A percentile compares a stretch with the other conserved stretches of the same genome.
phyloP scores from a whole-genome alignment of 2,329 filamentous ascomycete genomes.

The Colletotrichum viniferum region DNA sequence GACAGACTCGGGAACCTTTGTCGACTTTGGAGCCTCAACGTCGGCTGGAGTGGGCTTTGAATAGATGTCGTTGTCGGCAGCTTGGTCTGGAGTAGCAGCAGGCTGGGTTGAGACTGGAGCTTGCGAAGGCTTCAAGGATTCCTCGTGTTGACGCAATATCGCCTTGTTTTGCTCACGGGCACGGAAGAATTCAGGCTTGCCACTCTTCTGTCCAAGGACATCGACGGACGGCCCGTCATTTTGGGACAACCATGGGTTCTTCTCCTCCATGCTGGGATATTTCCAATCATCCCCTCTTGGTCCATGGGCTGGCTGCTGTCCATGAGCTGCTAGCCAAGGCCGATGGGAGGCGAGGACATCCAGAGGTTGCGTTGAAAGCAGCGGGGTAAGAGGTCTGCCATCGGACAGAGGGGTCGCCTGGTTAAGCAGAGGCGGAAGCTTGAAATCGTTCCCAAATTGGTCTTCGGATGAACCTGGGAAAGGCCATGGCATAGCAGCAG shows the following conservation, averaged over 20 bases:
- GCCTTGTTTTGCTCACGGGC: conserved; percentile 42
- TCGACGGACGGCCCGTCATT: conserved; percentile 24
- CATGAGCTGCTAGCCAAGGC: neutral
- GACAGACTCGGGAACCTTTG: conserved; percentile 1
- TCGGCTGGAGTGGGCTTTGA: neutral
- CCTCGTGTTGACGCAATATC: neutral
- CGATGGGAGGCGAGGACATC: neutral
- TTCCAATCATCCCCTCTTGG: neutral
- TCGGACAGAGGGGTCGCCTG: neutral
- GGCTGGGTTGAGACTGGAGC: neutral
- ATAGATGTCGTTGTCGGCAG: neutral
- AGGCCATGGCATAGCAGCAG: neutral
- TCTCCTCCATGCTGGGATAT: neutral
- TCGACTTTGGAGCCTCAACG: neutral
- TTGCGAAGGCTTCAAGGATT: neutral
- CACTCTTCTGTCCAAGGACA: conserved; percentile 37
- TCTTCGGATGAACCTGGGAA: neutral
- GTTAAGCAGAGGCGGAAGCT: neutral
- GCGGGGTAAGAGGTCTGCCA: neutral
- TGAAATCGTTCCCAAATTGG: neutral
- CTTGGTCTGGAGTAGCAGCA: neutral
- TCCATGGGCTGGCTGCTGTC: neutral
- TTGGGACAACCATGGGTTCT: neutral
- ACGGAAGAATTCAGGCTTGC: conserved; percentile 43
- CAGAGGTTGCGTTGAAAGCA: neutral